Evolutionary conservation across 768 basidiomycete species (phyloP), one percentile per base, ranked within the genome.

Genomic region (Tulasnella sp.): DNA sequence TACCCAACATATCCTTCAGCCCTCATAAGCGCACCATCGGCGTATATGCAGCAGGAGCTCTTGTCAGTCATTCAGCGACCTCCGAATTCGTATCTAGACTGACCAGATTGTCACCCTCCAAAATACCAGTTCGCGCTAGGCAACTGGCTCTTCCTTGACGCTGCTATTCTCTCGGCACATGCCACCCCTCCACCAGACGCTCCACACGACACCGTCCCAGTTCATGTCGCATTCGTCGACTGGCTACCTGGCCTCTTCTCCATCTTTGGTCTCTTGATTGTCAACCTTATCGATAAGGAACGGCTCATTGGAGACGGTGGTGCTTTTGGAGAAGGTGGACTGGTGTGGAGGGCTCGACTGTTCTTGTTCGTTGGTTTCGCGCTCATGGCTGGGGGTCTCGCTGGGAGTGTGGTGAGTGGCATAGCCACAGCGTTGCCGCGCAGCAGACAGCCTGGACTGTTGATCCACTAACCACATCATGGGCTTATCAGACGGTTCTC

Each of bases 241-340:
- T 99, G 96, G 96, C 75, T 96, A n/a, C 92, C 94, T 0, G 94
- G 93, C 21, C 81, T 98, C 65, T 92, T 85, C 71, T 91, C 90
- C 5, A 79, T 96, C 29, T 73, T 98, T 11, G 96, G 94, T 19
- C 92, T 93, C 78, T 72, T 97, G 63, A 77, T 96, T 71, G 82
- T 94, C 72, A 92, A 92, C 70, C 70, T 96, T 59, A 92, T 98
- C 66, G 92, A 99, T 75, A 97, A 98, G 74, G 87, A 91, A 65
- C 78, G 88, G 30, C 77, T 98, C 52, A 75, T 79, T 12, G 85
- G 85, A 0, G 85, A 90, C 8, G 88, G 85, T 59, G 67, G 63
- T n/a, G 60, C 49, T 17, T 53, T 66, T 21, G 70, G 70, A 25
- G 87, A 92, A 66, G 76, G 88, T 0, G 74, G 82, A 0, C 86